These are phyloP conservation scores for Dendrobium officinale DNA, from an alignment of 106 monocot species.

Conservation along the genomic window DNA sequence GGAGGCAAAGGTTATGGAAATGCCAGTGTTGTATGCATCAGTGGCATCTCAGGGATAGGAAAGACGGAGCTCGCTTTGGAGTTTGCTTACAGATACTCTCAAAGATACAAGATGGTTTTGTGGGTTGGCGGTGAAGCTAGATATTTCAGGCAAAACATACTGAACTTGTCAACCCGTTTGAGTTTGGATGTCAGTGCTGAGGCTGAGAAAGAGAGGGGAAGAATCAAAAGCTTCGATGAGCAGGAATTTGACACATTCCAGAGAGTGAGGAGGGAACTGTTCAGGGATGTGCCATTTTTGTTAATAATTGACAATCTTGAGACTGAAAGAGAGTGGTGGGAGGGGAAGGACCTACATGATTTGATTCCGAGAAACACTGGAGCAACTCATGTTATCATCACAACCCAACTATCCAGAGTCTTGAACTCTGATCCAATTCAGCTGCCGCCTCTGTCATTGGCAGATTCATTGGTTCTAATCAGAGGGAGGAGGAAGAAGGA, in stretches of 20 bases:
- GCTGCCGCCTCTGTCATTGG: slow-evolving; percentile 42
- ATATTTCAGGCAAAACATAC: slow-evolving; percentile 70
- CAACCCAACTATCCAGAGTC: slow-evolving; percentile 57
- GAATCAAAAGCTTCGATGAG: slow-evolving; percentile 72
- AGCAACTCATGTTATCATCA: slow-evolving; percentile 73
- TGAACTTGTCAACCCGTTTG: slow-evolving; percentile 64
- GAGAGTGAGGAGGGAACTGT: slow-evolving; percentile 80
- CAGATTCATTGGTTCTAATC: slow-evolving; percentile 52
- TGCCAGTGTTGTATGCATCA: slow-evolving; percentile 46
- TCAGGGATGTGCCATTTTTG: slow-evolving; percentile 79
- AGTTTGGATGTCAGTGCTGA: slow-evolving; percentile 81
- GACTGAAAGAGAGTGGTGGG: slow-evolving; percentile 89
- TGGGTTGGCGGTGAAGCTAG: slow-evolving; percentile 90
- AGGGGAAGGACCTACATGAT: slow-evolving; percentile 89
- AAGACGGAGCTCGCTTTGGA: slow-evolving; percentile 86
- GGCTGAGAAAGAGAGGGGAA: slow-evolving; percentile 72
- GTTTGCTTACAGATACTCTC: slow-evolving; percentile 72
- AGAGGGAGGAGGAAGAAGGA: slow-evolving; percentile 65
- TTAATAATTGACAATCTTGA: slow-evolving; percentile 86
- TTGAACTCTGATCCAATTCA: slow-evolving; percentile 73
- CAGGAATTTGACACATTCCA: slow-evolving; percentile 88
- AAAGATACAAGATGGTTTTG: slow-evolving; percentile 84
- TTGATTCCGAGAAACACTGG: slow-evolving; percentile 88
- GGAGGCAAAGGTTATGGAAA: slow-evolving; percentile 20
- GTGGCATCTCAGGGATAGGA: slow-evolving; percentile 59